Conservation (phyloP, 805 yeast genomes). For the Teunomyces stri region DNA sequence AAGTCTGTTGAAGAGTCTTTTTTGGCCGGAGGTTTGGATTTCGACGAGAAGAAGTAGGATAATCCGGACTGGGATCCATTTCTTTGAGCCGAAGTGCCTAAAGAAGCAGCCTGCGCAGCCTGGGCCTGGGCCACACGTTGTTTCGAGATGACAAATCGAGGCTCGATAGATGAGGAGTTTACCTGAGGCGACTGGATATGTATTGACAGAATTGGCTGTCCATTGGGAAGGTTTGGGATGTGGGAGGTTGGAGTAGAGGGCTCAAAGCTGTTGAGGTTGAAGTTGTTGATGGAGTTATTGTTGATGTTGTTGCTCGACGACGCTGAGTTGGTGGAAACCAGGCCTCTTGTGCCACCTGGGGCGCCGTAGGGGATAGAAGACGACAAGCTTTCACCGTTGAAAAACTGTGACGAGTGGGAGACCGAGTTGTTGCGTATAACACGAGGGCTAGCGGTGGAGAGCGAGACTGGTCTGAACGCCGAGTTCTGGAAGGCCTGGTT, state of each 20-base stretch:
- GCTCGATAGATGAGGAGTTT: constrained; percentile 61
- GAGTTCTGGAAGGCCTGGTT: constrained; percentile 15
- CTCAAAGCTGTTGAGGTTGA: constrained; percentile 1
- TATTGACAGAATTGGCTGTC: constrained; percentile 58
- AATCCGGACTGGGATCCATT: constrained; percentile 47
- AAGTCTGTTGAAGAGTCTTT: constrained; percentile 41
- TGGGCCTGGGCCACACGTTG: constrained; percentile 63
- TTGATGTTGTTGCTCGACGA: constrained; percentile 8
- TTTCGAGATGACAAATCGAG: constrained; percentile 80
- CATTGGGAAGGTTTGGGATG: constrained; percentile 53
- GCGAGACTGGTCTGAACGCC: constrained; percentile 18
- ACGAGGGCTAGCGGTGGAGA: constrained; percentile 38
- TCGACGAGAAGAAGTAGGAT: constrained; percentile 46
- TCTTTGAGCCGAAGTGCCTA: constrained; percentile 30
- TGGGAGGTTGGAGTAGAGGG: constrained; percentile 22
- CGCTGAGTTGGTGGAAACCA: constrained; percentile 27
- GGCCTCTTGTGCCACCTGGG: constrained; percentile 57
- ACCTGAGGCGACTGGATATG: constrained; percentile 72
- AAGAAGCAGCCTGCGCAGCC: constrained; percentile 36
- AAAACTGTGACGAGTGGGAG: constrained; percentile 38
- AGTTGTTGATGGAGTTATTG: constrained; percentile 6
- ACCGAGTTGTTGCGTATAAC: constrained; percentile 37
- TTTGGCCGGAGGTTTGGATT: constrained; percentile 33
- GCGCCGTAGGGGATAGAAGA: constrained; percentile 68
- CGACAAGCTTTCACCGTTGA: constrained; percentile 45